Base-by-base conservation (phyloP, 2,329 filamentous ascomycete species). In the Talaromyces sp. region DNA sequence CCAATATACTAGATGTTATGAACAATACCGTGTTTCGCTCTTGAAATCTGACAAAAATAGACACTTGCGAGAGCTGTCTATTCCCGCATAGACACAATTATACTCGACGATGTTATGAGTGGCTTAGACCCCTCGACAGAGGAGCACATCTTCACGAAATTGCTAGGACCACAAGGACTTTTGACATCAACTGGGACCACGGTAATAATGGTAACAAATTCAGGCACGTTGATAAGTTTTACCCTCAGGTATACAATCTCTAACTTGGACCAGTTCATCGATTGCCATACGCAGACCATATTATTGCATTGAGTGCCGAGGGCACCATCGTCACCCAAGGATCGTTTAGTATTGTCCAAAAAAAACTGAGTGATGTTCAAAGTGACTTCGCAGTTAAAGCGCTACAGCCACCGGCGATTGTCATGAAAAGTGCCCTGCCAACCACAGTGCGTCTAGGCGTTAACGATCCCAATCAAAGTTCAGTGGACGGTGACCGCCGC, bases 41-140 rank as follows among this genome's bases (percentile, higher is more conserved):
- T 6, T 36, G 4, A 6, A 36, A 17, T 13, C 33, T 36, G 13
- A 36, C 33, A 49, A 7, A 22, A 22, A 11, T 11, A 49, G 44
- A 49, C 90, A 0, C 81, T 98, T 33, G 92, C 93, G 1, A 83
- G 93, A 65, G 91, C 92, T 1, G 84, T 84, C 47, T 75, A 98
- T 5, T 82, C 92, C 55, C 85, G 97, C 69, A 86, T 92, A 0
- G 85, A 90, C 0, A 83, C 97, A 0, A 79, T 98, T 3, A 83
- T 96, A 0, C 86, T 96, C 6, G 92, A 96, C 65, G 92, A 96
- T 92, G 1, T 92, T 88, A 49, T 90, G 90, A n/a, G 82, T 96
- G 0, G 92, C 96, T 69, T 93, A 13, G 85, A 87, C 58, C 78
- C 78, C 0, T 80, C 84, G 67, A 81, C 77, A 5, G 82, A 84